Percentiles rank a stretch among this genome's conserved stretches.
Conservation (phyloP, 768 basidiomycete species). For the Termitomyces sp. region DNA sequence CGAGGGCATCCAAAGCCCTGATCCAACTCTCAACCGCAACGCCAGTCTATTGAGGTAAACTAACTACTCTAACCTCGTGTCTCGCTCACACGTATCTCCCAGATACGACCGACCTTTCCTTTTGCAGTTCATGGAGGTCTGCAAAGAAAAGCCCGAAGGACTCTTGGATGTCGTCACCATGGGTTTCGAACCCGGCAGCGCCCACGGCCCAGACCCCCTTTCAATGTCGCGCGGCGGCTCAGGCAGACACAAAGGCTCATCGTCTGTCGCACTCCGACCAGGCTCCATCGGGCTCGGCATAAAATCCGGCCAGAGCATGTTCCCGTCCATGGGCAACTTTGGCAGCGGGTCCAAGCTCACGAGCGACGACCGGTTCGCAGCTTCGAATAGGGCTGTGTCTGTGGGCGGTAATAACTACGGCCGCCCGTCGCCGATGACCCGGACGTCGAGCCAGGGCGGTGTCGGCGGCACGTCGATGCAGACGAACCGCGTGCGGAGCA, state of each 20-base stretch:
- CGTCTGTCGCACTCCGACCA: constrained; percentile 41
- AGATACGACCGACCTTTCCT: constrained; percentile 98
- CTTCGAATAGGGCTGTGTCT: constrained; percentile 47
- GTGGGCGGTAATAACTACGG: constrained; percentile 47
- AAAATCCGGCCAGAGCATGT: constrained; percentile 37
- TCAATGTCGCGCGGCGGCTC: constrained; percentile 58
- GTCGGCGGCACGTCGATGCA: constrained; percentile 44
- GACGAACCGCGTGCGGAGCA: constrained; percentile 66
- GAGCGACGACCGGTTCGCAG: constrained; percentile 66
- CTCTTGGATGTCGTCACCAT: constrained; percentile 88
- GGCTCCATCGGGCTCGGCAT: constrained; percentile 40
- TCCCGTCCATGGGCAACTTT: constrained; percentile 64
- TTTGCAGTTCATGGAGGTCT: constrained; percentile 91
- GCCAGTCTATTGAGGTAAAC: constrained; percentile 82
- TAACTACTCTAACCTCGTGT: background rate
- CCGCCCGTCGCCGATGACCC: constrained; percentile 58
- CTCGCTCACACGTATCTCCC: background rate
- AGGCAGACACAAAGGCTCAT: constrained; percentile 50
- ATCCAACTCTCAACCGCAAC: constrained; percentile 86
- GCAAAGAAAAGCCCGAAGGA: constrained; percentile 91
- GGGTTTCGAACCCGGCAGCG: constrained; percentile 72
- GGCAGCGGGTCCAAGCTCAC: constrained; percentile 49
- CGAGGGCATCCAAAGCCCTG: constrained; percentile 78
- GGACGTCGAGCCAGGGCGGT: constrained; percentile 65
- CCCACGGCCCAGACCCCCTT: constrained; percentile 37